Evolutionary conservation across 306 rosid species (phyloP).

Genomic region (Myrica gale): DNA sequence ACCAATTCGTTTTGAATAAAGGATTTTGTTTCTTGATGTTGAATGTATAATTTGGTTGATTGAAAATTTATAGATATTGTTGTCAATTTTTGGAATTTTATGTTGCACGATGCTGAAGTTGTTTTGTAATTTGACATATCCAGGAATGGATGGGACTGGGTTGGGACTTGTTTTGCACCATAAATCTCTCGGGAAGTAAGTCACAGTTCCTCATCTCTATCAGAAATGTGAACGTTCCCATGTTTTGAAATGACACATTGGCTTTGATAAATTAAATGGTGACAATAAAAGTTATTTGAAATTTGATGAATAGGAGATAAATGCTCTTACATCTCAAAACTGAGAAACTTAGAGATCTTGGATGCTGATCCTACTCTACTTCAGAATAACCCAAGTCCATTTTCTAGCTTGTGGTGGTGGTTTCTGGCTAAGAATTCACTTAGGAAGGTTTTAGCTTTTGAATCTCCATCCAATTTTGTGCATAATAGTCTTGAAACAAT

Average conservation of each 20-base stretch:
- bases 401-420: not conserved
- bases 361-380: not conserved
- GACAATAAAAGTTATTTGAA: not conserved
- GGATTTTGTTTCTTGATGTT: not conserved
- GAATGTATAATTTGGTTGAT: not conserved
- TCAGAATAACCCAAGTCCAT: not conserved
- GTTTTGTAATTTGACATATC: conserved; percentile 26
- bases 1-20: not conserved
- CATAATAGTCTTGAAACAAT: not conserved
- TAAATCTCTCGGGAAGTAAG: conserved; percentile 92
- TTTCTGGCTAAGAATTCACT: not conserved
- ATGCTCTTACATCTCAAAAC: not conserved
- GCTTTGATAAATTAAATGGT: not conserved
- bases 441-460: too few species aligned
- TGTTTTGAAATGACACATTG: not conserved
- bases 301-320: not conserved
- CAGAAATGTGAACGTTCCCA: not conserved
- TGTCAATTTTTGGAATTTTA: not conserved
- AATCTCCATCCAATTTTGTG: not conserved
- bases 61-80: not conserved
- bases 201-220: conserved; percentile 18
- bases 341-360: not conserved
- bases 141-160: conserved; percentile 95
- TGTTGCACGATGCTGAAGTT: conserved; percentile 12
- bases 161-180: conserved; percentile 84